phyloP scores from a whole-genome alignment of 495 filamentous ascomycete genomes.

The Talaromyces nanjingensis region DNA sequence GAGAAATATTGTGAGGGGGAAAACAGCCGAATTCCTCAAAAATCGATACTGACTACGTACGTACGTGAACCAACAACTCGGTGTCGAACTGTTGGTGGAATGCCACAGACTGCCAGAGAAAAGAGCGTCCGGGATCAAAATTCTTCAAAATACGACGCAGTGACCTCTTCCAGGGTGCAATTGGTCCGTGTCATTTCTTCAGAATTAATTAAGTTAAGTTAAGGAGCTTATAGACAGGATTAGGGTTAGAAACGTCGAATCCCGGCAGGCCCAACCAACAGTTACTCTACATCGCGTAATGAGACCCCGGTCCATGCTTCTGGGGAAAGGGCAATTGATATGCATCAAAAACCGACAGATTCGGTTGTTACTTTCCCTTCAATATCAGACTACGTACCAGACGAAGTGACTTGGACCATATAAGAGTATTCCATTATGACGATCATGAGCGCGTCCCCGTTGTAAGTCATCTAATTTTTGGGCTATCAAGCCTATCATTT shows the following conservation, averaged over 20 bases:
- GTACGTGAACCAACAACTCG: neutral
- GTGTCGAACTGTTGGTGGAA: neutral
- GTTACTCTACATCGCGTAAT: no score
- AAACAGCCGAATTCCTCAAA: neutral
- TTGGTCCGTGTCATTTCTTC: neutral
- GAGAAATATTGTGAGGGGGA: neutral
- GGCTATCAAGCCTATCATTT: neutral
- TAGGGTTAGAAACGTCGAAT: neutral
- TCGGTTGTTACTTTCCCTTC: neutral
- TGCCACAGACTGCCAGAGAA: neutral
- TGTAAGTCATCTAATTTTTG: neutral
- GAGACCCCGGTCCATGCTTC: neutral
- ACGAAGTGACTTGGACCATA: neutral
- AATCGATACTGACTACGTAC: neutral
- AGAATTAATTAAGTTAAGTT: neutral
- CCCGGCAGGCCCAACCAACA: neutral
- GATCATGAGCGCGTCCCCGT: neutral
- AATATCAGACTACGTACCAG: neutral
- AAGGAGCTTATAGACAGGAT: neutral
- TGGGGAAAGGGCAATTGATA: neutral
- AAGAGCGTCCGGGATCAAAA: neutral
- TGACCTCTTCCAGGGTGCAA: neutral
- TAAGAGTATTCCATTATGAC: neutral
- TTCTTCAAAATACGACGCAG: neutral
- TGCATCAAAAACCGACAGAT: neutral